Evolutionary conservation across 176 grass and related monocot genomes (phyloP).

Genomic region (Alopecurus myosuroides): DNA sequence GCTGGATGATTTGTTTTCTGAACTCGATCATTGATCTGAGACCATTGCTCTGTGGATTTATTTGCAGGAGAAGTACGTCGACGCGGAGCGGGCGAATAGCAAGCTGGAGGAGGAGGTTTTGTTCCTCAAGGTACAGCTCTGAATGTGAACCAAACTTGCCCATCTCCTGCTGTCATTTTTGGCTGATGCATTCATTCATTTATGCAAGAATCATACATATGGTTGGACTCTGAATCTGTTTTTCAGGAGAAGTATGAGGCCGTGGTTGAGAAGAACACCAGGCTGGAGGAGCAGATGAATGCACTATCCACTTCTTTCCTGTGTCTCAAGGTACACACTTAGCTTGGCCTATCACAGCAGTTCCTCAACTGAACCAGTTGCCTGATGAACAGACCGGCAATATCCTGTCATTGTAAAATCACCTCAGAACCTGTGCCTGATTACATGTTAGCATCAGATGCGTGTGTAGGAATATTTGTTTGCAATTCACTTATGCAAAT

Average conservation of each 20-base stretch:
- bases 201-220: neutral
- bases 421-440: neutral
- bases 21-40: neutral
- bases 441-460: neutral
- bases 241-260: constrained; percentile 46
- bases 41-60: neutral
- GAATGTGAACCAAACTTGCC: neutral
- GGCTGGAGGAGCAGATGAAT: constrained; percentile 37
- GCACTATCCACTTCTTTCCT: constrained; percentile 35
- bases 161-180: neutral
- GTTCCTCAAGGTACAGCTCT: constrained; percentile 31
- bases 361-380: neutral
- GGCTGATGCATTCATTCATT: neutral
- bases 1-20: neutral
- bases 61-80: constrained; percentile 27
- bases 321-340: constrained; percentile 49
- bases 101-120: constrained; percentile 31
- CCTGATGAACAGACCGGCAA: neutral
- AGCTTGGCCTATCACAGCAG: neutral
- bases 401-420: neutral
- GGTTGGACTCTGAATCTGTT: neutral
- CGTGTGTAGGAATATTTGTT: neutral
- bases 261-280: constrained; percentile 39
- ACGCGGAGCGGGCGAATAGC: neutral
- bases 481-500: neutral